Base-by-base conservation (phyloP, 2,329 filamentous ascomycete species). In the Venturiaceae sp. region DNA sequence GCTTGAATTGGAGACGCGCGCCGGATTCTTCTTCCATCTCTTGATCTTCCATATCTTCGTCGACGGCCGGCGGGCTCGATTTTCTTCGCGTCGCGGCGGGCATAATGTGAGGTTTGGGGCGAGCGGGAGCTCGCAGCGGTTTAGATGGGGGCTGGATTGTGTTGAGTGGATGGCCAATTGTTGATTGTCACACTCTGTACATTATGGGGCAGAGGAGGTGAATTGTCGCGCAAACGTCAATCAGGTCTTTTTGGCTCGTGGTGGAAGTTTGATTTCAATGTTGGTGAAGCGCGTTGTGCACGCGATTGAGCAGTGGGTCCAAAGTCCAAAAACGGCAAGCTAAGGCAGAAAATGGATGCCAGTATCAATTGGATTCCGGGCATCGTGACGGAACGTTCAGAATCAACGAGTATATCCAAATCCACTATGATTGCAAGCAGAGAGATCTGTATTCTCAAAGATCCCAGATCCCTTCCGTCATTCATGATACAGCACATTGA, bases 1-100 rank as follows among this genome's bases (percentile, higher is more conserved):
- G 86, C 67, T 92, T 83, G 79, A 97, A 97, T 64, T 84, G 77
- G 53, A 99, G 55, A 23, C 30, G 39, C 30, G 30, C 55, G 16
- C 44, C 39, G 16, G 54, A 32, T 2, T 30, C 36, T n/a, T 50
- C 55, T 13, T 57, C 55, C 28, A 34, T 32, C 30, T 57, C 55
- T 39, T 57, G 21, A 13, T 52, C 55, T 4, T 57, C 55, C 44
- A 46, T 33, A 6, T 32, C 55, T 23, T 52, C 44, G 1, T 57
- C 55, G 4, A 13, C 30, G 9, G 21, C 13, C 11, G 23, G 39
- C 7, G 23, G 36, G 26, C 23, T 32, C 32, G 39, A 16, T 26
- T 52, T 26, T 26, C 44, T 23, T 36, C 32, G 52, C 8, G 34
- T 37, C 30, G 28, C 32, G 30, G 30, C 52, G 32, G 52, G 52